phyloP scores from a whole-genome alignment of 2,329 filamentous ascomycete species.

The Chrysoporthe austroafricana region DNA sequence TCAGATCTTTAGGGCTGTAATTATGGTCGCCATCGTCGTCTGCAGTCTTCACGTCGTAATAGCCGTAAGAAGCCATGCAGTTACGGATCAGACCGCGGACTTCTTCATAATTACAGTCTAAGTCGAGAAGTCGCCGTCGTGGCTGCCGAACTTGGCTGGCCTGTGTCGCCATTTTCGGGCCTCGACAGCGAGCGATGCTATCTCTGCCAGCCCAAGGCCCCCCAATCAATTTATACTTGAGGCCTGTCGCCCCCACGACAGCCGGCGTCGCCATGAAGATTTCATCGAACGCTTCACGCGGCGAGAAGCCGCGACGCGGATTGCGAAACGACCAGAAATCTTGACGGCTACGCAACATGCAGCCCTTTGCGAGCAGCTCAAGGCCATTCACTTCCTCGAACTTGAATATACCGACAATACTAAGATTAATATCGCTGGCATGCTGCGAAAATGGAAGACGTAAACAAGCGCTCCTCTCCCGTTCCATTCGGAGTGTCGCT shows the following conservation, averaged over 20 bases:
- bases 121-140: neutral
- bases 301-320: constrained; percentile 22
- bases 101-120: neutral
- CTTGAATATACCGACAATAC: constrained; percentile 31
- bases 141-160: constrained; percentile 7
- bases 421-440: constrained; percentile 32
- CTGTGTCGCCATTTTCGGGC: neutral
- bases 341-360: constrained; percentile 28
- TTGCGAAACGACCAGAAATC: constrained; percentile 22
- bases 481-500: neutral
- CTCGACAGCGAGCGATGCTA: neutral
- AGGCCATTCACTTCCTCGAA: constrained; percentile 29
- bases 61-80: too few relatives aligned
- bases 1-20: too few relatives aligned
- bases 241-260: neutral
- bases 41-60: too few relatives aligned
- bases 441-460: constrained; percentile 33
- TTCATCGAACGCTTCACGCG: constrained; percentile 27
- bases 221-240: neutral
- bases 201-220: constrained; percentile 3
- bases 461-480: constrained; percentile 16
- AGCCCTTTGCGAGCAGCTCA: constrained; percentile 31
- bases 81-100: too few relatives aligned
- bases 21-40: too few relatives aligned
- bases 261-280: constrained; percentile 13